phyloP scores from a whole-genome alignment of 1,284 basidiomycete genomes.

The Cryptococcus sp. region DNA sequence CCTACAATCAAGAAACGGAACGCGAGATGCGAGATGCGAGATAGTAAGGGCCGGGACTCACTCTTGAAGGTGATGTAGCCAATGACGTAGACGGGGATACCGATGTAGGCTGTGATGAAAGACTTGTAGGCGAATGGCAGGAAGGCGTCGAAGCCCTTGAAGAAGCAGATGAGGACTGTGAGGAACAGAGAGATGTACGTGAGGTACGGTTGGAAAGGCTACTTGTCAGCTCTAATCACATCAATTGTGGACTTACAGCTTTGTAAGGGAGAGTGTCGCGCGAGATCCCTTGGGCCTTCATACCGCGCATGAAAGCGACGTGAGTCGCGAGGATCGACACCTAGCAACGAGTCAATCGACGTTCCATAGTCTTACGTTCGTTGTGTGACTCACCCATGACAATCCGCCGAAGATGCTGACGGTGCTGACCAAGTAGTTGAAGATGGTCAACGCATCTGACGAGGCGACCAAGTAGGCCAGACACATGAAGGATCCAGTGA shows the following conservation, averaged over 20 bases:
- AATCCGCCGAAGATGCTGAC: constrained; percentile 70
- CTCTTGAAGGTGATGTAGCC: constrained; percentile 65
- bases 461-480: constrained; percentile 44
- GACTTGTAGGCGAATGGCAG: constrained; percentile 60
- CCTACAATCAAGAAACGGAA: background rate
- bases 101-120: constrained; percentile 62
- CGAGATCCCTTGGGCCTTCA: constrained; percentile 66
- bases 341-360: constrained; percentile 20
- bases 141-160: constrained; percentile 70
- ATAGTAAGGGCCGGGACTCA: constrained; percentile 24
- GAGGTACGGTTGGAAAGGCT: constrained; percentile 41
- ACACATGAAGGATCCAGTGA: constrained; percentile 49
- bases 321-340: constrained; percentile 68
- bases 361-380: background rate
- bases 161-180: constrained; percentile 66
- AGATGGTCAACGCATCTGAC: constrained; percentile 56
- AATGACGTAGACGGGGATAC: constrained; percentile 58
- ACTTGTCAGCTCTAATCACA: too few relatives aligned
- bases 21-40: too few relatives aligned
- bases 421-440: constrained; percentile 69
- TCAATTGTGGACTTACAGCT: constrained; percentile 45
- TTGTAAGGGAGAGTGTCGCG: constrained; percentile 68
- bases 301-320: constrained; percentile 70
- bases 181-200: constrained; percentile 60
- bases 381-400: constrained; percentile 58